These are phyloP conservation scores for Aspergillus egyptiacus DNA, from an alignment of 495 filamentous ascomycete species.

Conservation along the genomic window DNA sequence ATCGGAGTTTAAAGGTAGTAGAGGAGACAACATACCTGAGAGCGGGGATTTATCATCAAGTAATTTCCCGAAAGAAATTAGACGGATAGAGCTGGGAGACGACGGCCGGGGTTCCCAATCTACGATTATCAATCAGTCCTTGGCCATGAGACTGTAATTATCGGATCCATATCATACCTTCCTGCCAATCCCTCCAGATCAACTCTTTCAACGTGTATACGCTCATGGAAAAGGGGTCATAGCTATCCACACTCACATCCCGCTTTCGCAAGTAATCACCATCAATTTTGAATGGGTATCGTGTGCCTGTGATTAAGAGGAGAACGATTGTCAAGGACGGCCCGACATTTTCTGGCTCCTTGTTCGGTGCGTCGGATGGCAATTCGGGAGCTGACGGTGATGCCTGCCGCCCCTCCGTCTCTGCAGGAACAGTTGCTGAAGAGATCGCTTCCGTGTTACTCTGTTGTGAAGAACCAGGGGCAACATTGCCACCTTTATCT, in stretches of 20 bases:
- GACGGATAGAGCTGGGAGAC: slow-evolving; percentile 74
- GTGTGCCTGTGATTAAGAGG: slow-evolving; percentile 70
- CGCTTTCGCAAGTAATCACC: slow-evolving; percentile 76
- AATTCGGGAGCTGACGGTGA: slow-evolving; percentile 21
- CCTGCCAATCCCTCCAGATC: slow-evolving; percentile 84
- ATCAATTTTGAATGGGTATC: slow-evolving; percentile 83
- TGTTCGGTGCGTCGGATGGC: slow-evolving; percentile 28
- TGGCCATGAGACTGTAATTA: not conserved
- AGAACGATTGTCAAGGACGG: slow-evolving; percentile 59
- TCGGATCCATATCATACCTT: slow-evolving; percentile 38
- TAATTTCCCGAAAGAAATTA: slow-evolving; percentile 85
- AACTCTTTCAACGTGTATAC: slow-evolving; percentile 89
- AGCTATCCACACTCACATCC: slow-evolving; percentile 64
- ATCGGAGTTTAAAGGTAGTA: not conserved
- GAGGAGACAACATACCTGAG: slow-evolving; percentile 48
- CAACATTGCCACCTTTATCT: slow-evolving; percentile 23
- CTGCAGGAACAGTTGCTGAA: slow-evolving; percentile 18
- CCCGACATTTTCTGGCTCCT: slow-evolving; percentile 41
- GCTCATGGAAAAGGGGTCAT: slow-evolving; percentile 82
- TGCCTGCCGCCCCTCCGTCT: slow-evolving; percentile 33
- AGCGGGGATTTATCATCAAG: slow-evolving; percentile 79
- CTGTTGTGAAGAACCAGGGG: slow-evolving; percentile 18
- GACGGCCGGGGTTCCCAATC: slow-evolving; percentile 85
- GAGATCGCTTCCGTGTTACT: slow-evolving; percentile 15
- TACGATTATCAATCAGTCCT: slow-evolving; percentile 20